Conservation (phyloP, 371 early-diverging fungal genomes). For the Circinella minor region DNA sequence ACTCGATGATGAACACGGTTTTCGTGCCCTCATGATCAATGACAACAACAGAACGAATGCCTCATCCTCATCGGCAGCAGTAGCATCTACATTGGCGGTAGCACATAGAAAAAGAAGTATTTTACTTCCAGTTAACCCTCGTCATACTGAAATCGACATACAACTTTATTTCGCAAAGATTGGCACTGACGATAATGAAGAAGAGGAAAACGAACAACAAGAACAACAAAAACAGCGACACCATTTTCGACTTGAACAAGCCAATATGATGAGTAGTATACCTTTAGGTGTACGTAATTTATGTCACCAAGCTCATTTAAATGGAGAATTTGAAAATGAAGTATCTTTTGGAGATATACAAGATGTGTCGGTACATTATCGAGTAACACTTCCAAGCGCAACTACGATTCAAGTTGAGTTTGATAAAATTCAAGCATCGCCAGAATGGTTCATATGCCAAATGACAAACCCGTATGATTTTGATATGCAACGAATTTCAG, state of each 20-base stretch:
- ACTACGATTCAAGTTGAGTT: neutral
- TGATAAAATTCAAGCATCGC: neutral
- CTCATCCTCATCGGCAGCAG: too few species aligned
- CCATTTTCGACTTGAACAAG: constrained; percentile 3
- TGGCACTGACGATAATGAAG: neutral
- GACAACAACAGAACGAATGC: too few species aligned
- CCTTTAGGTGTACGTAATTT: neutral
- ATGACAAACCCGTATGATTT: neutral
- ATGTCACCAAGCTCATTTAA: neutral
- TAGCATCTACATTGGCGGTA: neutral
- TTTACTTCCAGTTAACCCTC: neutral
- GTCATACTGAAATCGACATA: neutral
- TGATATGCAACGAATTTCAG: neutral
- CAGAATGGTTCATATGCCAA: neutral
- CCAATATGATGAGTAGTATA: constrained; percentile 7
- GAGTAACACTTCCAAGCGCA: neutral
- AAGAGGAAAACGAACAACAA: too few species aligned
- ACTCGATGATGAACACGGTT: constrained; percentile 4
- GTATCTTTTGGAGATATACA: neutral
- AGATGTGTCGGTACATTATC: neutral
- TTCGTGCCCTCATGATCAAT: neutral
- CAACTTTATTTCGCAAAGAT: constrained; percentile 2
- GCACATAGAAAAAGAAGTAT: neutral
- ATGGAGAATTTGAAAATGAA: neutral
- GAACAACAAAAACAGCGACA: too few species aligned